Percentiles rank a stretch among this genome's conserved stretches.
Evolutionary conservation across 768 basidiomycete species (phyloP).

Genomic region (Leccinum truebloodii): DNA sequence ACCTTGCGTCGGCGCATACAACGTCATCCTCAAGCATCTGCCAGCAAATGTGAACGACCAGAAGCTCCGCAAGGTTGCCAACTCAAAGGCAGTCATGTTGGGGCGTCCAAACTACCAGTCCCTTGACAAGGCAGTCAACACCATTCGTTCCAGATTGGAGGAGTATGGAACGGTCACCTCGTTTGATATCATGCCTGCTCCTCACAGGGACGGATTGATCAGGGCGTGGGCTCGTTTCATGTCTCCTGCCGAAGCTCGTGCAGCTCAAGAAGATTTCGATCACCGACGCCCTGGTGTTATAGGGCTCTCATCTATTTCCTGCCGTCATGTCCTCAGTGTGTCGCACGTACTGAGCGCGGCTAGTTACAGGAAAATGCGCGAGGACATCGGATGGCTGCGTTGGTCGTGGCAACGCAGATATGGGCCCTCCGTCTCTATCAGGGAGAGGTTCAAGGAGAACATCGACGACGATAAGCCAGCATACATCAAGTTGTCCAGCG

Average conservation of each 20-base stretch:
- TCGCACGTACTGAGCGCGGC: slow-evolving; percentile 42
- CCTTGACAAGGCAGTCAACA: slow-evolving; percentile 36
- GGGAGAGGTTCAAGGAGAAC: slow-evolving; percentile 20
- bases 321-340: slow-evolving; percentile 55
- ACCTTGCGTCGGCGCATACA: slow-evolving; percentile 58
- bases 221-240: slow-evolving; percentile 59
- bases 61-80: slow-evolving; percentile 46
- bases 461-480: slow-evolving; percentile 23
- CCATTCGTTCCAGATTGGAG: slow-evolving; percentile 40
- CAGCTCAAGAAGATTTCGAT: slow-evolving; percentile 50
- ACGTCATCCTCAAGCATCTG: slow-evolving; percentile 58
- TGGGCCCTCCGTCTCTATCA: slow-evolving; percentile 33
- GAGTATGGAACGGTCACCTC: slow-evolving; percentile 38
- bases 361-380: slow-evolving; percentile 41
- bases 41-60: slow-evolving; percentile 45
- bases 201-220: slow-evolving; percentile 49
- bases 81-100: slow-evolving; percentile 52
- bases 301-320: slow-evolving; percentile 48
- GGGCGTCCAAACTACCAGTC: slow-evolving; percentile 48
- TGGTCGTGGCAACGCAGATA: slow-evolving; percentile 35
- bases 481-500: slow-evolving; percentile 50
- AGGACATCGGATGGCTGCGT: slow-evolving; percentile 50
- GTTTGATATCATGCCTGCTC: slow-evolving; percentile 51
- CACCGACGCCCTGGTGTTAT: slow-evolving; percentile 44
- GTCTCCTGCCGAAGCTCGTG: slow-evolving; percentile 50